Evolutionary conservation across 345 rosid genomes (phyloP).

Genomic region (Geranium brycei): DNA sequence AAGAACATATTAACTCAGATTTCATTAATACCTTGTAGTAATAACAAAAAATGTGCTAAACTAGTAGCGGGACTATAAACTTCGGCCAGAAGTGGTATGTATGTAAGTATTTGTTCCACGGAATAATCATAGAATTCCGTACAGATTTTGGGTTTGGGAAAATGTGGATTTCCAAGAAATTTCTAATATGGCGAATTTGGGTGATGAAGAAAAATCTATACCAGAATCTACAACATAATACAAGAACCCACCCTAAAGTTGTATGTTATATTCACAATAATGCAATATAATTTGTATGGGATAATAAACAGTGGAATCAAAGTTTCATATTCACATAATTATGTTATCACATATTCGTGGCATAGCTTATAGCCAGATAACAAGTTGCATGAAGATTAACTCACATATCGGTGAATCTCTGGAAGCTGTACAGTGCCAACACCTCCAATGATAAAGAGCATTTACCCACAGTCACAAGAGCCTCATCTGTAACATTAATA

Average conservation of each 20-base stretch:
- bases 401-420: conserved; percentile 67
- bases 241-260: conserved; percentile 2
- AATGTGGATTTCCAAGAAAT: too few species aligned
- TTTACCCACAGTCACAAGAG: conserved; percentile 52
- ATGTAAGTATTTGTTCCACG: too few species aligned
- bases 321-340: neutral
- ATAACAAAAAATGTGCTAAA: too few species aligned
- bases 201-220: neutral
- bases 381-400: conserved; percentile 9
- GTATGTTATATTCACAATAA: neutral
- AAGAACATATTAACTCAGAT: too few species aligned
- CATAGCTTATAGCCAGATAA: neutral
- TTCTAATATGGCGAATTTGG: too few species aligned
- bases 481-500: conserved; percentile 55
- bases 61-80: too few species aligned
- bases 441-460: conserved; percentile 53
- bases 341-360: neutral
- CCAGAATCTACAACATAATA: conserved; percentile 2
- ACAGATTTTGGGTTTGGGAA: too few species aligned
- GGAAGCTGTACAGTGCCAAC: conserved; percentile 66
- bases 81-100: too few species aligned
- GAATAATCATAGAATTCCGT: too few species aligned
- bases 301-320: neutral
- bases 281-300: neutral
- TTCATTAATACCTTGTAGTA: too few species aligned